Conservation (phyloP, 106 monocot species). For the Ottelia alismoides region DNA sequence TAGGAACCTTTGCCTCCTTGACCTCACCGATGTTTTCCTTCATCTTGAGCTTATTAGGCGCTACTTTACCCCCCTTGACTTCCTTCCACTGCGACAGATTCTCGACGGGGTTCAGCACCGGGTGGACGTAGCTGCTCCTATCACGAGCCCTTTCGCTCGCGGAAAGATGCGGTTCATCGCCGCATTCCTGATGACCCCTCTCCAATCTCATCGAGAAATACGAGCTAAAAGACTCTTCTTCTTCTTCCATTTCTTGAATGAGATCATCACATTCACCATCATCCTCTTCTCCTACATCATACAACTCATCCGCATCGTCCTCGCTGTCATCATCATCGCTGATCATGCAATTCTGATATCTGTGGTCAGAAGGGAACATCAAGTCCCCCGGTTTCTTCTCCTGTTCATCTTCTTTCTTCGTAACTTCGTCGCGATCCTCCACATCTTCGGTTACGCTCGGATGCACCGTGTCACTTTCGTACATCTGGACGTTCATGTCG, state of each 20-base stretch:
- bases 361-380: conserved; percentile 31
- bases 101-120: conserved; percentile 65
- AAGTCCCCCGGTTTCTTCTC: background rate
- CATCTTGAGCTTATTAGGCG: conserved; percentile 22
- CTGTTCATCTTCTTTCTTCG: background rate
- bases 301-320: conserved; percentile 14
- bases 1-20: background rate
- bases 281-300: conserved; percentile 25
- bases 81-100: conserved; percentile 61
- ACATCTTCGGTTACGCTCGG: background rate
- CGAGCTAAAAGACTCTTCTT: conserved; percentile 69
- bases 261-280: background rate
- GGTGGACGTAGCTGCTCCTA: conserved; percentile 39
- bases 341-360: conserved; percentile 46
- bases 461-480: conserved; percentile 11
- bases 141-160: conserved; percentile 16
- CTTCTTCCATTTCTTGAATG: conserved; percentile 31
- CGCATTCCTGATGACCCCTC: conserved; percentile 17
- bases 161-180: background rate
- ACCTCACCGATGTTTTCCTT: conserved; percentile 24
- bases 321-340: conserved; percentile 28
- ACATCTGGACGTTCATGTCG: conserved; percentile 56
- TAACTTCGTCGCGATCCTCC: conserved; percentile 10
- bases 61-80: conserved; percentile 16
- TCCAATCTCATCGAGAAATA: conserved; percentile 56